A percentile compares a stretch with the other conserved stretches of the same genome.
Conservation (phyloP, 495 filamentous ascomycete genomes). For the Penicillium pulvis region DNA sequence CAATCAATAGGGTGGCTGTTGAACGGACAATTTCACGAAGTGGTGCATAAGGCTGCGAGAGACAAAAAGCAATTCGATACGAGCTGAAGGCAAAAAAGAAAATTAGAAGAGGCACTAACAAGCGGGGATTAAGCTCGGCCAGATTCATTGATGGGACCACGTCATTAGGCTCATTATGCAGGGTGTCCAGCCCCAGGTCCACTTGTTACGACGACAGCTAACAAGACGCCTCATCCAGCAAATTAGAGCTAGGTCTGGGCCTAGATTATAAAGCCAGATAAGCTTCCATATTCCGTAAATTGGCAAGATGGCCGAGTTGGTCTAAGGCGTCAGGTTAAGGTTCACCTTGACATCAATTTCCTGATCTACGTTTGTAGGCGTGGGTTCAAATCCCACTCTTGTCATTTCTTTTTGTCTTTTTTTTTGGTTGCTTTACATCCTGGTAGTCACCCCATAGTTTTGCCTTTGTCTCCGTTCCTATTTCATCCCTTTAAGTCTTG, state of each 20-base stretch:
- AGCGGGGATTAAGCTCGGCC: slow-evolving; percentile 12
- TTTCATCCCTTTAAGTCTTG: too few species aligned
- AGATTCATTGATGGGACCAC: slow-evolving; percentile 1
- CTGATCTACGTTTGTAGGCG: slow-evolving; percentile 35
- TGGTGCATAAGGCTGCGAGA: background rate
- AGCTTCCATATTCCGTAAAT: slow-evolving; percentile 10
- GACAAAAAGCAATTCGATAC: background rate
- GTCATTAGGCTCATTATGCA: slow-evolving; percentile 13
- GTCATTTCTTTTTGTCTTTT: slow-evolving; percentile 23
- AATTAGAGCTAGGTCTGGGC: too few species aligned
- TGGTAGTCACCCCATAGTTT: background rate
- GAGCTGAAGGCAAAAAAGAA: background rate
- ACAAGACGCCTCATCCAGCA: background rate
- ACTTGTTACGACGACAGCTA: background rate
- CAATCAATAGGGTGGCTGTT: background rate
- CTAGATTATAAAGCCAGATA: too few species aligned
- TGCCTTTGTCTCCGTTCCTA: background rate
- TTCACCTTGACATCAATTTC: slow-evolving; percentile 33
- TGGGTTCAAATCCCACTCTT: slow-evolving; percentile 45
- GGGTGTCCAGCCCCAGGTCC: slow-evolving; percentile 12
- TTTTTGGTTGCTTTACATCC: background rate
- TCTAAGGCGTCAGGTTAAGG: slow-evolving; percentile 44
- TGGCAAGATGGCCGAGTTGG: slow-evolving; percentile 44
- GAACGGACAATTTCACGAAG: background rate
- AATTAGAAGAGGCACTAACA: background rate